Percentiles rank a stretch among this genome's conserved stretches.
Conservation (phyloP, 129 eudicot genomes). For the Centella asiatica region DNA sequence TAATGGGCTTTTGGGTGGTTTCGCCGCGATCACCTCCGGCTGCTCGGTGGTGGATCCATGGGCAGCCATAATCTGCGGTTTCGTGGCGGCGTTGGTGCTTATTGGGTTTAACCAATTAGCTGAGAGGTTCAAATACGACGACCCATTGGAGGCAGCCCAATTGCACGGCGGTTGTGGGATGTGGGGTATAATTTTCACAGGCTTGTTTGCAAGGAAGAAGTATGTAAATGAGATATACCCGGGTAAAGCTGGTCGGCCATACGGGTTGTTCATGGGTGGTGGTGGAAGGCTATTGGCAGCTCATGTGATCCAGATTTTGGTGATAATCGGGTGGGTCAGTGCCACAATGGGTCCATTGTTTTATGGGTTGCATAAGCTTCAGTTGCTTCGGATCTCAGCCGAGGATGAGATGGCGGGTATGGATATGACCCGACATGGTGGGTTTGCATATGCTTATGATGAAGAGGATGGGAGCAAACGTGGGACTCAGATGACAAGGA, state of each 20-base stretch:
- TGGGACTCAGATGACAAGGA: slow-evolving; percentile 22
- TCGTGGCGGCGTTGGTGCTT: slow-evolving; percentile 31
- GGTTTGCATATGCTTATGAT: slow-evolving; percentile 30
- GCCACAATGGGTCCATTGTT: slow-evolving; percentile 41
- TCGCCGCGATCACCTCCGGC: slow-evolving; percentile 39
- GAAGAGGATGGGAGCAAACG: slow-evolving; percentile 16
- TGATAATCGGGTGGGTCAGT: slow-evolving; percentile 33
- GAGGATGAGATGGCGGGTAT: slow-evolving; percentile 45
- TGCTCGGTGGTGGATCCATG: slow-evolving; percentile 45
- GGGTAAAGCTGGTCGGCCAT: slow-evolving; percentile 21
- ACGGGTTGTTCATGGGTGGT: slow-evolving; percentile 37
- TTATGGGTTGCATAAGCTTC: slow-evolving; percentile 22
- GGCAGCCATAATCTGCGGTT: slow-evolving; percentile 39
- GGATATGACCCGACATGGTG: slow-evolving; percentile 43
- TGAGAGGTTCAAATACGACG: slow-evolving; percentile 22
- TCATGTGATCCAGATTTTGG: slow-evolving; percentile 26
- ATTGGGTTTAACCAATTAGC: slow-evolving; percentile 29
- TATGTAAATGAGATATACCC: slow-evolving; percentile 27
- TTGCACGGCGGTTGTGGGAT: slow-evolving; percentile 43
- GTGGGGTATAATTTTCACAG: slow-evolving; percentile 41
- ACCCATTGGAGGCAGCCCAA: slow-evolving; percentile 43
- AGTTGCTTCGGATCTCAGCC: slow-evolving; percentile 28
- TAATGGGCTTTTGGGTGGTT: slow-evolving; percentile 38
- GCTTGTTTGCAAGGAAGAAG: slow-evolving; percentile 26
- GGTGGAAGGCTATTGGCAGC: slow-evolving; percentile 30